phyloP scores from a whole-genome alignment of 352 stramenopile species.

The Pythium rhizo-oryzae region DNA sequence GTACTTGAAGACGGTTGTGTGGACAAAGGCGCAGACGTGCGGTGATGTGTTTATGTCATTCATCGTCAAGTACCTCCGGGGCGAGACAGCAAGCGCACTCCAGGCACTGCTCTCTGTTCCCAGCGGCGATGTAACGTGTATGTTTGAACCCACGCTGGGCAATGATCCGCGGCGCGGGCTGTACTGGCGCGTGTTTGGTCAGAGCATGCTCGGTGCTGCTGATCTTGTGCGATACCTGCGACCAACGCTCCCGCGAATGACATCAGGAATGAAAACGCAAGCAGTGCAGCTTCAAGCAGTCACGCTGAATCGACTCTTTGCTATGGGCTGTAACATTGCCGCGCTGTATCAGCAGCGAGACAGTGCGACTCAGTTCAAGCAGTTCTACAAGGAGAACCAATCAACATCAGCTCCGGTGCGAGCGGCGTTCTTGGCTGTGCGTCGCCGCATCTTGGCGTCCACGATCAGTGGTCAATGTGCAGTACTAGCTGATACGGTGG shows the following conservation, averaged over 20 bases:
- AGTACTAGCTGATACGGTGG: neutral
- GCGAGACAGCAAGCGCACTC: conserved; percentile 48
- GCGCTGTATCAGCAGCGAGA: conserved; percentile 71
- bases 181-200: conserved; percentile 79
- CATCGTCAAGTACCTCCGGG: conserved; percentile 67
- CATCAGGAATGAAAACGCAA: conserved; percentile 48
- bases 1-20: conserved; percentile 66
- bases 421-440: conserved; percentile 53
- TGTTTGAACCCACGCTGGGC: conserved; percentile 40
- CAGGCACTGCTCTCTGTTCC: conserved; percentile 56
- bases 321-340: conserved; percentile 47
- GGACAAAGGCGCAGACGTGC: conserved; percentile 44
- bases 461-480: conserved; percentile 17
- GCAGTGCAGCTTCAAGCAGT: conserved; percentile 60
- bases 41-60: conserved; percentile 82
- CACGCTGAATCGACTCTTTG: conserved; percentile 52
- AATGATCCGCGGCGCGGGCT: conserved; percentile 23
- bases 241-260: conserved; percentile 54
- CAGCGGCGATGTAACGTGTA: conserved; percentile 52
- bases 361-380: conserved; percentile 45
- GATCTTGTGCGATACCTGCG: conserved; percentile 68
- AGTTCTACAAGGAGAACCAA: conserved; percentile 54
- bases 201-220: conserved; percentile 68
- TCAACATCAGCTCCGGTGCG: conserved; percentile 35
- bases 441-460: conserved; percentile 43